phyloP scores from a whole-genome alignment of 805 yeast genomes.

The Helenozyma rhizophorensis region DNA sequence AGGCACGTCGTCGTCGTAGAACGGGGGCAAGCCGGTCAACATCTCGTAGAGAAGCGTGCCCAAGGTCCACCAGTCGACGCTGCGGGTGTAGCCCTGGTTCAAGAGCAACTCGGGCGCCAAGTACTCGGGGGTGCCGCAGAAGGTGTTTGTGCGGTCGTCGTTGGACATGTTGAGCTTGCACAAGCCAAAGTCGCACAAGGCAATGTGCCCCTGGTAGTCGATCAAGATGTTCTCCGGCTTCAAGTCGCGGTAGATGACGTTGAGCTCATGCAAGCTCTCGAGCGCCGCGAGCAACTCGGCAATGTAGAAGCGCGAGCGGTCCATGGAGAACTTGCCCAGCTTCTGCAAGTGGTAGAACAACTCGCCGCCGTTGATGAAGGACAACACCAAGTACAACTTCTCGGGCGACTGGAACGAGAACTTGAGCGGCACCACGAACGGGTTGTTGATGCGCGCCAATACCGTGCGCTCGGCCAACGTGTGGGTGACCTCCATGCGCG shows the following conservation, averaged over 20 bases:
- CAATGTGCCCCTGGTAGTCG: constrained; percentile 97
- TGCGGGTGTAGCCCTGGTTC: constrained; percentile 91
- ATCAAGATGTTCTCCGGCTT: constrained; percentile 94
- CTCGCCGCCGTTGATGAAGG: constrained; percentile 97
- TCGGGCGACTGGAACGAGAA: constrained; percentile 97
- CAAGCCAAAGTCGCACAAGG: constrained; percentile 93
- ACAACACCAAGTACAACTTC: constrained; percentile 82
- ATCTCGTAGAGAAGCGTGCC: constrained; percentile 92
- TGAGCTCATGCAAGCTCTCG: constrained; percentile 84
- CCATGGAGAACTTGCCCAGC: constrained; percentile 83
- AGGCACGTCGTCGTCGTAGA: constrained; percentile 89
- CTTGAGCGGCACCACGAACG: constrained; percentile 93
- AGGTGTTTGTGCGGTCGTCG: constrained; percentile 84
- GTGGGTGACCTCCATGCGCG: constrained; percentile 91
- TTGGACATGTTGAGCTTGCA: constrained; percentile 93
- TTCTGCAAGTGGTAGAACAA: constrained; percentile 89
- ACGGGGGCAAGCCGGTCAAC: constrained; percentile 97
- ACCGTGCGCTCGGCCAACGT: constrained; percentile 96
- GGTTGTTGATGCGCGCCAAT: constrained; percentile 85
- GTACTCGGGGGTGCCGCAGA: constrained; percentile 98
- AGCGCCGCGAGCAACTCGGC: constrained; percentile 92
- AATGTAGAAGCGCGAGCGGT: constrained; percentile 87
- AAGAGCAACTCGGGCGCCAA: constrained; percentile 90
- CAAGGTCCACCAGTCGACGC: constrained; percentile 98
- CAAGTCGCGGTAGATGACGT: constrained; percentile 91